These are phyloP conservation scores for Sonneratia caseolaris DNA, from an alignment of 345 rosid genomes.

Conservation along the genomic window DNA sequence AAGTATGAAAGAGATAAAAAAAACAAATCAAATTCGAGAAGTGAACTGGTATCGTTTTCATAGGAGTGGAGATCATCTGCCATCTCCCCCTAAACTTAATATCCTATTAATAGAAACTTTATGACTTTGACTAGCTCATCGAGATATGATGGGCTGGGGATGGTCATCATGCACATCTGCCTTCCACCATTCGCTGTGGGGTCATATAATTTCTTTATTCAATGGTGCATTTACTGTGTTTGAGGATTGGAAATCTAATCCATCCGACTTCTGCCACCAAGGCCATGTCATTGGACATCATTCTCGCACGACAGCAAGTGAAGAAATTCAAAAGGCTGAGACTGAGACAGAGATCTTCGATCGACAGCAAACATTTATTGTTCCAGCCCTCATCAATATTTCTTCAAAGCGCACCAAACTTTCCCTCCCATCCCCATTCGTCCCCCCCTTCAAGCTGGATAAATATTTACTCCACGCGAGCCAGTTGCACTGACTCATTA, in stretches of 20 bases:
- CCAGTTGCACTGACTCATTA: no score
- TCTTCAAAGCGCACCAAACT: not conserved
- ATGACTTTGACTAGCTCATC: no score
- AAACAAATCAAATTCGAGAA: no score
- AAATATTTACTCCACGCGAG: no score
- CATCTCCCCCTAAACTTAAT: no score
- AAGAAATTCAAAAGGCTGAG: slow-evolving; percentile 3
- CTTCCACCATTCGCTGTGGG: no score
- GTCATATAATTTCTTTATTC: not conserved
- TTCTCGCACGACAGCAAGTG: not conserved
- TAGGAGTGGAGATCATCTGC: no score
- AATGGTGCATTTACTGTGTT: not conserved
- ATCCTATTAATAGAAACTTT: no score
- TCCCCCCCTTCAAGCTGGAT: not conserved
- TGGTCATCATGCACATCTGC: no score
- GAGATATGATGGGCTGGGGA: no score
- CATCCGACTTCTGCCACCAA: not conserved
- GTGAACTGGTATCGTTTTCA: no score
- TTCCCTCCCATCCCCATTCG: not conserved
- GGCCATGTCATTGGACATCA: slow-evolving; percentile 1
- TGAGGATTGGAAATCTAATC: not conserved
- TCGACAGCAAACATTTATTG: not conserved
- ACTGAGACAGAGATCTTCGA: not conserved
- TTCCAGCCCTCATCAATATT: not conserved
- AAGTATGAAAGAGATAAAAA: no score